phyloP scores from a whole-genome alignment of 768 basidiomycete species.

The Suillus decipiens region DNA sequence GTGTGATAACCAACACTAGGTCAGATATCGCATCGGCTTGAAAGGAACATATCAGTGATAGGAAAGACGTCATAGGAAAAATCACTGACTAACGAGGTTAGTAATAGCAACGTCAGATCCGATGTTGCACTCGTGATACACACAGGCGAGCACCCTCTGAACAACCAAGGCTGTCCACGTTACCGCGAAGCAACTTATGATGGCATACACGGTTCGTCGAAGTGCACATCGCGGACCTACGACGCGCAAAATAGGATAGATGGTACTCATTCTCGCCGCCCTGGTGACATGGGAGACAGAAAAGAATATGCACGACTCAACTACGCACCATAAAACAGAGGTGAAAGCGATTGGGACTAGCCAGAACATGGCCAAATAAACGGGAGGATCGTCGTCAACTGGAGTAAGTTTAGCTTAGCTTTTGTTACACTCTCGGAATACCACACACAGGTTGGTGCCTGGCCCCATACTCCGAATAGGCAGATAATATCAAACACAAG shows the following conservation, averaged over 20 bases:
- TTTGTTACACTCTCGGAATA: too few species aligned
- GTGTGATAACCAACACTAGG: conserved; percentile 18
- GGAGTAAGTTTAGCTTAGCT: not conserved
- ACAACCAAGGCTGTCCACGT: conserved; percentile 19
- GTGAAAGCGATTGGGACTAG: conserved; percentile 23
- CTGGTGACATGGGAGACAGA: conserved; percentile 12
- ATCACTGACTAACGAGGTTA: conserved; percentile 27
- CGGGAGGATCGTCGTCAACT: not conserved
- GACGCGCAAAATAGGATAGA: conserved; percentile 28
- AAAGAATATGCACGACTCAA: not conserved
- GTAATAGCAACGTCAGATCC: conserved; percentile 16
- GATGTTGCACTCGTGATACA: conserved; percentile 7
- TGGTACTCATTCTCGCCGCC: conserved; percentile 30
- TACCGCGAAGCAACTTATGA: conserved; percentile 18
- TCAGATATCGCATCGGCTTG: conserved; percentile 28
- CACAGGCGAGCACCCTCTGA: conserved; percentile 23
- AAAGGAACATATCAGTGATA: not conserved
- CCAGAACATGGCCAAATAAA: conserved; percentile 15
- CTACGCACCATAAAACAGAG: conserved; percentile 24
- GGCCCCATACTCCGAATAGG: conserved; percentile 23
- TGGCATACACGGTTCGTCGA: conserved; percentile 19
- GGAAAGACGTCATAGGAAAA: not conserved
- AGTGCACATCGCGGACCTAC: conserved; percentile 15
- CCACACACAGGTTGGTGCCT: conserved; percentile 15
- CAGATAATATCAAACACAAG: conserved; percentile 25